Evolutionary conservation across 768 basidiomycete genomes (phyloP), one percentile per base, ranked within the genome.

Genomic region (Amanita rimosa): DNA sequence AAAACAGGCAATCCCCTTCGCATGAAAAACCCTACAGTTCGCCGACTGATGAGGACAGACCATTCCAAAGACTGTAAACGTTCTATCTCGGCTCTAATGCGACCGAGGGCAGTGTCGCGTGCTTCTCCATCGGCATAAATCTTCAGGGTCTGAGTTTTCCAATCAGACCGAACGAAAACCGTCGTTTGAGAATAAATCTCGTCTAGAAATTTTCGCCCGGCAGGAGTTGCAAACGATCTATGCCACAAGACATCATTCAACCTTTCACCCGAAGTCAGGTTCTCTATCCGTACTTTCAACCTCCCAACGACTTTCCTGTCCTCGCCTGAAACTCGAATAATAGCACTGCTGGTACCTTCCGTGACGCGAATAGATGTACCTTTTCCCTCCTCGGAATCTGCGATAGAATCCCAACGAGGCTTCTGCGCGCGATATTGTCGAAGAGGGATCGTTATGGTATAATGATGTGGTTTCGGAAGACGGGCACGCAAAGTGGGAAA

Each of bases 241-340:
- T 80, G 78, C 79, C 78, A 81, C 29, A 67, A 67, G 3, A 62
- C 60, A 2, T 62, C 51, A 36, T 63, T 66, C 8, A 81, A 61
- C 31, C 61, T 72, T 35, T 75, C 71, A 4, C 80, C 80, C 19
- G 65, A 65, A 2, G 69, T 72, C 34, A 82, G 57, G 45, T 64
- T 71, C 58, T 82, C 81, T 0, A 78, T 74, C 45, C 79, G 64
- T 10, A 81, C 79, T 62, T 81, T 82, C 51, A 83, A 55, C 4
- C 70, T 66, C 1, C 81, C 81, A 1, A 74, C 68, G 1, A 69
- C 69, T 53, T 74, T 72, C 60, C 75, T 75, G 44, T 74, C 72
- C 11, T 73, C 65, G 0, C 80, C 79, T 1, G 64, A 54, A n/a
- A 81, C 65, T 3, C 62, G 67, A 35, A 81, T 67, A 13, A 63